Evolutionary conservation across 768 basidiomycete species (phyloP).

Genomic region (Ramaria rubella): DNA sequence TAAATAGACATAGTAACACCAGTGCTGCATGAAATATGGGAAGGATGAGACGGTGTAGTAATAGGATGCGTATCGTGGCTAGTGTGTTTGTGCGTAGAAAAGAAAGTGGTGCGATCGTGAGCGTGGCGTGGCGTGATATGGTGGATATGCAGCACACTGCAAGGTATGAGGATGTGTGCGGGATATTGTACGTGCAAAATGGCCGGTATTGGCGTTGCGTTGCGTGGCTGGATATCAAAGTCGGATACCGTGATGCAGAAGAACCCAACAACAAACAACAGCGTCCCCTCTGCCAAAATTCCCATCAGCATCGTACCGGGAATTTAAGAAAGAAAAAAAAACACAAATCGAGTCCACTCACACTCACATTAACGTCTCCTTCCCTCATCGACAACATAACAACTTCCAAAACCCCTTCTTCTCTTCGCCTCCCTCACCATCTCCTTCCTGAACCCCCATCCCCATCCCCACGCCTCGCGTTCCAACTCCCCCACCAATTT

Average conservation of each 20-base stretch:
- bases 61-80: background rate
- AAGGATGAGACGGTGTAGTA: background rate
- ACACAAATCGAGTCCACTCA: background rate
- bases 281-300: background rate
- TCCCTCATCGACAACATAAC: constrained; percentile 52
- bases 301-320: too few species aligned
- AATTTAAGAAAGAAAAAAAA: background rate
- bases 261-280: background rate
- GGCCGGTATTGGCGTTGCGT: too few species aligned
- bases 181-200: too few species aligned
- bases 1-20: background rate
- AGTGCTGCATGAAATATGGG: background rate
- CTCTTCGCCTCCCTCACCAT: constrained; percentile 2
- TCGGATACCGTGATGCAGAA: too few species aligned
- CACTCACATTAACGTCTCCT: background rate
- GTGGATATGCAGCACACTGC: too few species aligned
- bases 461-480: constrained; percentile 52
- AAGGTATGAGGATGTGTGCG: too few species aligned
- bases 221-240: too few species aligned
- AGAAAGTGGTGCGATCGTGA: background rate
- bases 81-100: background rate
- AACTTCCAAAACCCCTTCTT: constrained; percentile 56
- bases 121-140: too few species aligned
- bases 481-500: constrained; percentile 52
- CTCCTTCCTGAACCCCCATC: constrained; percentile 65